Percentiles rank a stretch among this genome's conserved stretches.
These are phyloP conservation scores for Aspergillus amoenus DNA, from an alignment of 2,329 filamentous ascomycete genomes.

Conservation along the genomic window DNA sequence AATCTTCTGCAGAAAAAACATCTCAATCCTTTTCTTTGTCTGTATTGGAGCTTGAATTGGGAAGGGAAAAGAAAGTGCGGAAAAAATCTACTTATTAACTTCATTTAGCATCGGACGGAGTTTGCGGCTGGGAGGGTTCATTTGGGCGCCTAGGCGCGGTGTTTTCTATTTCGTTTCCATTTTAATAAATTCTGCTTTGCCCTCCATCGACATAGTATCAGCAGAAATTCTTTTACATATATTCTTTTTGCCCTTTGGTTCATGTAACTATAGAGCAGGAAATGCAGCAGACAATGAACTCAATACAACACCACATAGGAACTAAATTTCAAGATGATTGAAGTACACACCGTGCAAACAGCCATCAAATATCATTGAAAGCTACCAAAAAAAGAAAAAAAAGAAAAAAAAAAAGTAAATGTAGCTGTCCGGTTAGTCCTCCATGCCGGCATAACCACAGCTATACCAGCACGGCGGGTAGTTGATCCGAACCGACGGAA, in stretches of 20 bases:
- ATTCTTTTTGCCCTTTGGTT: background rate
- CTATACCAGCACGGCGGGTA: background rate
- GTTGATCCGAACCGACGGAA: constrained; percentile 9
- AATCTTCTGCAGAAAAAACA: background rate
- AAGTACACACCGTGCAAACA: background rate
- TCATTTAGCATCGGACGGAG: constrained; percentile 5
- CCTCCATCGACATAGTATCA: background rate
- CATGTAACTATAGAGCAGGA: background rate
- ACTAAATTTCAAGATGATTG: background rate
- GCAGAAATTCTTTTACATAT: background rate
- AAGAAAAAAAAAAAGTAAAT: background rate
- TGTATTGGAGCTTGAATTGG: background rate
- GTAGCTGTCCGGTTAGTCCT: background rate
- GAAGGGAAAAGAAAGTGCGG: background rate
- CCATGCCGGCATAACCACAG: background rate
- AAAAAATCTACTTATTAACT: background rate
- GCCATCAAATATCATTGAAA: background rate
- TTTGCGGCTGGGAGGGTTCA: background rate
- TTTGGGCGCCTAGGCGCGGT: background rate
- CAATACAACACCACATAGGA: background rate
- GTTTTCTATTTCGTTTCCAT: background rate
- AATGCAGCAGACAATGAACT: background rate
- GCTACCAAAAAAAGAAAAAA: background rate
- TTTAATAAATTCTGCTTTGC: background rate
- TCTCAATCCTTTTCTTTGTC: background rate